Base-by-base conservation (phyloP, 1,284 basidiomycete genomes). In the Hymenochaete sp. region DNA sequence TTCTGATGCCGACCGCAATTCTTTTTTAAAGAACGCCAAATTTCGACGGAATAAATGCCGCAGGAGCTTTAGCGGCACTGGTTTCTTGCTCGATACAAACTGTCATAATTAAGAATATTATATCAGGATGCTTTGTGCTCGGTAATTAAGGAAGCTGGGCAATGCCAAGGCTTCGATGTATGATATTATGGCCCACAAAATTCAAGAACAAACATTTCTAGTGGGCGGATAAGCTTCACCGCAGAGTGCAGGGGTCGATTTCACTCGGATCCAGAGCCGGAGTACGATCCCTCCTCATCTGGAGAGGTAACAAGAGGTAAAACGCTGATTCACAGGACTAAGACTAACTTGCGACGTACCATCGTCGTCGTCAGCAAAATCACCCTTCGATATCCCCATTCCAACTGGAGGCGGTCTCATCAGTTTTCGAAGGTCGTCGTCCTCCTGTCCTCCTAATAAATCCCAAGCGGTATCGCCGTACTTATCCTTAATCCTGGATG, bases 401-500 rank as follows among this genome's bases (percentile, higher is more conserved):
- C 74, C 61, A 0, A 70, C 75, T 51, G 72, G 64, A 3, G 70
- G 55, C 55, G 75, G 75, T 45, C 71, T 67, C 48, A 86, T 67
- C 40, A 77, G 57, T 0, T 54, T 57, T 21, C 60, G 62, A 25
- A 73, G 67, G 35, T 68, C 68, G 52, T 80, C 78, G 5, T 65
- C 61, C 14, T 50, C 45, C 21, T 35, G 32, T 4, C 65, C 62
- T 3, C 74, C 70, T 11, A 88, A 62, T 11, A 82, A 62, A 54
- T 87, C 79, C 7, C 73, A 50, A 0, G 73, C 70, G 0, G 73
- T 73, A 36, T 78, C 68, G 11, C 77, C 77, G 51, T 80, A 69
- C 64, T 81, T 83, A 62, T 90, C 79, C 58, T 77, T 80, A 58
- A 89, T 77, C 50, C 84, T 88, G 56, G 4, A 13, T n/a, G 13